Conservation (phyloP, 1,139 yeast genomes). For the Suhomyces bolitotheri region DNA sequence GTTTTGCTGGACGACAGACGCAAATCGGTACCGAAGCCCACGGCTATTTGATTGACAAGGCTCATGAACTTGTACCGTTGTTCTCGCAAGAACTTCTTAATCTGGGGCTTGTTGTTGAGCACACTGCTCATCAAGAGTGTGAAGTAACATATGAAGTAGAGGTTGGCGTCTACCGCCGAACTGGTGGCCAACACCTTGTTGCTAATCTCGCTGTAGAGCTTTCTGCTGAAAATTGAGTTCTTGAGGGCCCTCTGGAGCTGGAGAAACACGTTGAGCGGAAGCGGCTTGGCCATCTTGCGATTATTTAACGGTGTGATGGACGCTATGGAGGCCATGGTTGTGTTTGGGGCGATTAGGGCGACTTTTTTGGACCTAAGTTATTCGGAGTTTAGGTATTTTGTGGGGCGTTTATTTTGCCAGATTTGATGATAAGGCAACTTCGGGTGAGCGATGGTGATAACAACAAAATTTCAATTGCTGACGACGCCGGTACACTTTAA, state of each 20-base stretch:
- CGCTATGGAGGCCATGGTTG: slow-evolving; percentile 9
- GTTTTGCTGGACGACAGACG: slow-evolving; percentile 19
- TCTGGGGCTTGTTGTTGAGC: slow-evolving; percentile 40
- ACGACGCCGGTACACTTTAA: no score
- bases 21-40: slow-evolving; percentile 20
- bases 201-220: slow-evolving; percentile 45
- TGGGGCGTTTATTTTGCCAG: no score
- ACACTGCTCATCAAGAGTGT: slow-evolving; percentile 42
- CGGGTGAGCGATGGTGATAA: no score
- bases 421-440: no score
- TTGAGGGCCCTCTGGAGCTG: slow-evolving; percentile 21
- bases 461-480: no score
- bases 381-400: no score
- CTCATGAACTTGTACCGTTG: slow-evolving; percentile 29
- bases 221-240: slow-evolving; percentile 30
- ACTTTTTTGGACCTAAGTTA: no score
- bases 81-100: slow-evolving; percentile 29
- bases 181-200: slow-evolving; percentile 40
- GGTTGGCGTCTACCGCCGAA: slow-evolving; percentile 41
- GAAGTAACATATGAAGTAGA: slow-evolving; percentile 48
- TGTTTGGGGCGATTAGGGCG: no score
- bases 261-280: slow-evolving; percentile 21
- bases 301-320: slow-evolving; percentile 10
- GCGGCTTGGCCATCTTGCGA: slow-evolving; percentile 4
- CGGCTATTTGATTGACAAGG: slow-evolving; percentile 17